These are phyloP conservation scores for Trichomonas vaginalis DNA, from an alignment of 208 protist genomes.

Conservation along the genomic window DNA sequence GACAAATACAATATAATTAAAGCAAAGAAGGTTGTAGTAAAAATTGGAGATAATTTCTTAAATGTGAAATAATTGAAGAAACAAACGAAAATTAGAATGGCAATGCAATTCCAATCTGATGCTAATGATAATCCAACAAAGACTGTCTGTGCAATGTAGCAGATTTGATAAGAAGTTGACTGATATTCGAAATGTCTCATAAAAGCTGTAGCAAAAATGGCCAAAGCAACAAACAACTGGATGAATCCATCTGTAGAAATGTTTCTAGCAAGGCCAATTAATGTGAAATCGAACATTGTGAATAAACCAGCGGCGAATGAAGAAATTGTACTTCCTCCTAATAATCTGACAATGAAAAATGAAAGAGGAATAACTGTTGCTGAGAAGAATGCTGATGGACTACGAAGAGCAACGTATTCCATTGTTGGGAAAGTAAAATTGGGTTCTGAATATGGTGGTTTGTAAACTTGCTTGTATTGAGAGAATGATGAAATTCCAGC, in stretches of 20 bases:
- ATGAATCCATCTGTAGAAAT: constrained; percentile 9
- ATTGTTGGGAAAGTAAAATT: neutral
- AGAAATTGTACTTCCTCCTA: neutral
- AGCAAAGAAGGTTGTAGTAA: neutral
- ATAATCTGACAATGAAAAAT: neutral
- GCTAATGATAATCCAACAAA: neutral
- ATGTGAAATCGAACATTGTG: neutral
- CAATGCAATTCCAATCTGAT: neutral
- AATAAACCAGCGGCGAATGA: neutral
- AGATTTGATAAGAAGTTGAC: neutral
- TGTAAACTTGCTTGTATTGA: neutral
- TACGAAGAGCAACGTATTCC: neutral
- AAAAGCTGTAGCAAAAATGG: neutral
- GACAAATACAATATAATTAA: neutral
- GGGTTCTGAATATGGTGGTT: neutral
- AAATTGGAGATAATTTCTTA: neutral
- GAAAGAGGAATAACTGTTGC: neutral
- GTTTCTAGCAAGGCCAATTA: neutral
- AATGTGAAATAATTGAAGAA: neutral
- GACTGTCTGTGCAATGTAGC: neutral
- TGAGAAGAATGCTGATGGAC: neutral
- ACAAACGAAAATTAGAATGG: neutral
- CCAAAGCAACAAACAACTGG: neutral
- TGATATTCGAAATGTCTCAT: neutral
- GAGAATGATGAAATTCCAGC: neutral